Evolutionary conservation across 169 alveolate genomes (phyloP), one percentile per base, ranked within the genome.

Genomic region (Plasmodium vinckei): DNA sequence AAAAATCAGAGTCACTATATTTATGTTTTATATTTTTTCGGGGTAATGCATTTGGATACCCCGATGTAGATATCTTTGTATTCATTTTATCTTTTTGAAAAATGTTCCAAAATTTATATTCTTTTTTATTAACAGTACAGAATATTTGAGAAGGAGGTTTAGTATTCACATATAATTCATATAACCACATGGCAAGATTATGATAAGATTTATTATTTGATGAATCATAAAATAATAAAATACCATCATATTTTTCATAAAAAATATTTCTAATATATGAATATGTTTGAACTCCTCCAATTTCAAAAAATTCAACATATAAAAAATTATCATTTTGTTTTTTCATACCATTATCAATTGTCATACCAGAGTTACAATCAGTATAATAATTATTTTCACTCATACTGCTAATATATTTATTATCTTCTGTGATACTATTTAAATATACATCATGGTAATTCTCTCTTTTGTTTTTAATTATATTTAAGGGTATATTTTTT

Each of bases 131-230:
- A 3, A 27, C 82, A 13, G 49, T 53, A 60, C 90, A 82, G 25
- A 82, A 82, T 25, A 82, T 27, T 12, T 82, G 72, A 17, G 90
- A 82, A 15, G 90, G 90, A 1, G 82, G 84, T 9, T 82, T 82
- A 23, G 73, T 67, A 25, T 82, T 56, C 6, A 65, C 61, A 54
- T 67, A 82, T 60, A 82, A 44, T 25, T 82, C 90, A 70, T 82
- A 82, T 2, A 82, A 53, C 90, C 90, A 82, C 21, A 67, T 82
- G 2, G 49, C 90, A 7, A 82, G 60, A 44, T 82, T 82, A 60
- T 82, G 90, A 56, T 82, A 82, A 9, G 90, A 82, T 64, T 51
- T 65, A 61, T 82, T 82, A 65, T 82, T 82, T 13, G 90, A 67
- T 2, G 90, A 67, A 27, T 82, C 90, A 12, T 82, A 82, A 33